Percentiles rank a stretch among this genome's conserved stretches.
Conservation (phyloP, 805 yeast species). For the Soucietia sequanensis region DNA sequence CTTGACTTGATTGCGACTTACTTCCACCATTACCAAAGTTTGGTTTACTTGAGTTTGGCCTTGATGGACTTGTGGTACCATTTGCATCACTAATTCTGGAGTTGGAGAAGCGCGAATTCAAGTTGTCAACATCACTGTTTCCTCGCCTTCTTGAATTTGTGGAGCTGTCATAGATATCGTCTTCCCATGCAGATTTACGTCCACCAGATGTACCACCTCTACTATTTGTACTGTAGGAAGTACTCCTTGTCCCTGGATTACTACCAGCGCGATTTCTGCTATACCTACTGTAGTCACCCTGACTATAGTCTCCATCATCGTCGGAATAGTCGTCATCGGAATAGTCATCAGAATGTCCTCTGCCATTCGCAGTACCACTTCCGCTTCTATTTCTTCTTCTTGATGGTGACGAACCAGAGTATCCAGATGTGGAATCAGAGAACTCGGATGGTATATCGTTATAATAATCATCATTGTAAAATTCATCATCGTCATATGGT, state of each 20-base stretch:
- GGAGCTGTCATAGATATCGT: constrained; percentile 72
- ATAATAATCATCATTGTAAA: constrained; percentile 64
- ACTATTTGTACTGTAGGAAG: constrained; percentile 8
- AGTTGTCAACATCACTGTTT: constrained; percentile 31
- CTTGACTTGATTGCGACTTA: constrained; percentile 69
- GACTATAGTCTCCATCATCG: constrained; percentile 33
- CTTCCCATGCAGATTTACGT: constrained; percentile 72
- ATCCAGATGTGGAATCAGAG: constrained; percentile 54
- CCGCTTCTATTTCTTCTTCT: constrained; percentile 22
- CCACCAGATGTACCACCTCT: constrained; percentile 1
- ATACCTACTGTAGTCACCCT: constrained; percentile 34
- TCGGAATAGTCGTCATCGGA: constrained; percentile 40
- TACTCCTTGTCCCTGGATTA: constrained; percentile 7
- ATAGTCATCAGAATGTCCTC: constrained; percentile 18
- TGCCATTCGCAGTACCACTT: constrained; percentile 16
- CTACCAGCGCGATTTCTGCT: constrained; percentile 17
- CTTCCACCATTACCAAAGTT: constrained; percentile 36
- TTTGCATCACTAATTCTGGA: constrained; percentile 23
- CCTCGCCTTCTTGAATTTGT: constrained; percentile 27
- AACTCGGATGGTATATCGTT: constrained; percentile 74
- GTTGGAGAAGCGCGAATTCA: constrained; percentile 33
- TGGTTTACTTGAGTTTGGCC: constrained; percentile 36
- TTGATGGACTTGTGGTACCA: constrained; percentile 34
- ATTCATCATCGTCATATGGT: constrained; percentile 47
- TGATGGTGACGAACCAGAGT: constrained; percentile 11